These are phyloP conservation scores for Talaromyces sp. DNA, from an alignment of 2,329 filamentous ascomycete species.

Conservation along the genomic window DNA sequence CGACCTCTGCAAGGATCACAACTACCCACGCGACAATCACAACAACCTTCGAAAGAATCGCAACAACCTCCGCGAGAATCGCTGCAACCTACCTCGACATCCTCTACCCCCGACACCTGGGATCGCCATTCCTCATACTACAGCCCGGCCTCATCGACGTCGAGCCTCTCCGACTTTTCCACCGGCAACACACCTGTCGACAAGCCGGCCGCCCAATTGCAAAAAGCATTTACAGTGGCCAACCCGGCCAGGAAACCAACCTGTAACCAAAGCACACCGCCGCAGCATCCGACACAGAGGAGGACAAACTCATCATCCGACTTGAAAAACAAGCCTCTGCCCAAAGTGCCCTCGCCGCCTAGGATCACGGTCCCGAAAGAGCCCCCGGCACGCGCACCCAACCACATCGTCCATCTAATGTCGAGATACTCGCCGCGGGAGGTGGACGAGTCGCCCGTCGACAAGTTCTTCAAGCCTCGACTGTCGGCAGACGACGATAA, in stretches of 20 bases:
- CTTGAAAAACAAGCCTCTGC: constrained; percentile 37
- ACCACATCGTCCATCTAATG: constrained; percentile 4
- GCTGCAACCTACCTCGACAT: constrained; percentile 21
- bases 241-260: background rate
- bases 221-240: background rate
- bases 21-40: background rate
- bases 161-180: constrained; percentile 3
- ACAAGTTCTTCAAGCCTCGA: constrained; percentile 2
- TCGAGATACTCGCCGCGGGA: constrained; percentile 5
- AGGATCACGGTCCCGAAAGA: constrained; percentile 6
- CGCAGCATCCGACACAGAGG: background rate
- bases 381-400: background rate
- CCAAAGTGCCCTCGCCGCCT: constrained; percentile 23
- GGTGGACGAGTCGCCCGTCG: background rate
- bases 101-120: constrained; percentile 11
- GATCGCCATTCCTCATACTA: background rate
- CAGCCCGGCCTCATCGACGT: constrained; percentile 8
- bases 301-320: constrained; percentile 12
- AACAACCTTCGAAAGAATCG: background rate
- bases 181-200: constrained; percentile 1
- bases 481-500: constrained; percentile 4
- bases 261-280: background rate
- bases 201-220: background rate
- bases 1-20: background rate
- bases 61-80: background rate